Conservation (phyloP, 805 yeast species). For the Pichia gijzeniarum region DNA sequence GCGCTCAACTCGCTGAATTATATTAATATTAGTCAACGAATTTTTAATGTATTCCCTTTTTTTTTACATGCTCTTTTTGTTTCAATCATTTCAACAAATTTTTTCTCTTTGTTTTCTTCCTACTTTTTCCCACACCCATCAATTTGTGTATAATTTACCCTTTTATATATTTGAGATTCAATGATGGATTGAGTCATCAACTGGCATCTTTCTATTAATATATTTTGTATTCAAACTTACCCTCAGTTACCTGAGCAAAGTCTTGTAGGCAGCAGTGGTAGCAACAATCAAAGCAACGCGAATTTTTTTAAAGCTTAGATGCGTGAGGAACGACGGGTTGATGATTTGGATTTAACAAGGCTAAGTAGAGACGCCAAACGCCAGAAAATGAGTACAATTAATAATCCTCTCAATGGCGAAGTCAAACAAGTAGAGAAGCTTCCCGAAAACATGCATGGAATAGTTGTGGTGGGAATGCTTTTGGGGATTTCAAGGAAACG, state of each 20-base stretch:
- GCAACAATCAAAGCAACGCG: too few species aligned
- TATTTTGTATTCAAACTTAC: slow-evolving; percentile 3
- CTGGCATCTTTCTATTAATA: slow-evolving; percentile 19
- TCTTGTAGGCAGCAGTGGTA: too few species aligned
- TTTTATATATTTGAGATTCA: slow-evolving; percentile 12
- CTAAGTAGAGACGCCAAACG: too few species aligned
- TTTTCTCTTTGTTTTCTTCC: not conserved
- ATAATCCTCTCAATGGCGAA: not conserved
- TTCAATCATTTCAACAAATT: not conserved
- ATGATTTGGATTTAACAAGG: too few species aligned
- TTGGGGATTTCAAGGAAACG: slow-evolving; percentile 18
- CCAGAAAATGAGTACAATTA: not conserved
- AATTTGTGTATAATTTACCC: slow-evolving; percentile 4
- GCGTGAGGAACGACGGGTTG: not conserved
- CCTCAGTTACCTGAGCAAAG: too few species aligned
- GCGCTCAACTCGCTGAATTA: slow-evolving; percentile 29
- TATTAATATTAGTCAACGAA: slow-evolving; percentile 7
- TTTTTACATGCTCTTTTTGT: slow-evolving; percentile 3
- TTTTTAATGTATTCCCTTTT: slow-evolving; percentile 5
- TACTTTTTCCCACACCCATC: slow-evolving; percentile 5
- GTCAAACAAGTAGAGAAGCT: not conserved
- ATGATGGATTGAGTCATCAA: slow-evolving; percentile 20
- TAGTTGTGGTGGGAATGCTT: slow-evolving; percentile 16
- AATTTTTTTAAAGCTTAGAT: not conserved
- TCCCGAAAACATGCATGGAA: slow-evolving; percentile 1